Base-by-base conservation (phyloP, 345 rosid species). In the Combretum micranthum region DNA sequence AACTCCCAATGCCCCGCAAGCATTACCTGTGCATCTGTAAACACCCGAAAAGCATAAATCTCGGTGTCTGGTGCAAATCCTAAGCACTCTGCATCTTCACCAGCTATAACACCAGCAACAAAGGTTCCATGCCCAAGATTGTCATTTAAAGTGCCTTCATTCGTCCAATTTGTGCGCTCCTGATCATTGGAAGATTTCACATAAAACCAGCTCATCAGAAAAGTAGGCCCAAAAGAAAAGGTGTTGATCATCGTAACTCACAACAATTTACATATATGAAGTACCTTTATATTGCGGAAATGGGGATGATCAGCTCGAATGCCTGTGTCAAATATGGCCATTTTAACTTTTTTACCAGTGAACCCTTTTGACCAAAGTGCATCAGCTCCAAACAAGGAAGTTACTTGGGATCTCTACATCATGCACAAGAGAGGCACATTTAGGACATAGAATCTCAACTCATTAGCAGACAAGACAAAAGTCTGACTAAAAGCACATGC, bases 131-230 rank as follows among this genome's bases (percentile, higher is more conserved):
- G 98, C 25, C 98, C 98, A 70, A 92, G 96, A 68, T 92, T 92
- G 78, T 92, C 98, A 83, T 89, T 92, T 70, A 92, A 75, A 57
- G 98, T 92, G 72, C 87, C 84, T 70, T 92, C 98, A 60, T 86
- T 86, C 15, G 98, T 92, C 98, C 98, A 92, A 68, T 92, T 92
- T 21, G 97, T 88, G 53, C 98, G 98, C 64, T 88, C 98, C 98
- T 92, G 64, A 72, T 64, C 73, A 64, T 64, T 57, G 56, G 42
- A 60, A 69, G 17, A 55, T 69, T 75, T 56, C 69, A 67, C 50
- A 64, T 54, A 66, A 78, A 44, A 74, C 64, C 64, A 53, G 17
- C 18, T 21, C 5, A n/a, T 17, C 7, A 48, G 53, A 17, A 50
- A 13, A 11, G 53, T 26, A 50, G 15, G 53, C 26, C 39, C 7